phyloP scores from a whole-genome alignment of 495 filamentous ascomycete species.

The Hypoxylon fragiforme region DNA sequence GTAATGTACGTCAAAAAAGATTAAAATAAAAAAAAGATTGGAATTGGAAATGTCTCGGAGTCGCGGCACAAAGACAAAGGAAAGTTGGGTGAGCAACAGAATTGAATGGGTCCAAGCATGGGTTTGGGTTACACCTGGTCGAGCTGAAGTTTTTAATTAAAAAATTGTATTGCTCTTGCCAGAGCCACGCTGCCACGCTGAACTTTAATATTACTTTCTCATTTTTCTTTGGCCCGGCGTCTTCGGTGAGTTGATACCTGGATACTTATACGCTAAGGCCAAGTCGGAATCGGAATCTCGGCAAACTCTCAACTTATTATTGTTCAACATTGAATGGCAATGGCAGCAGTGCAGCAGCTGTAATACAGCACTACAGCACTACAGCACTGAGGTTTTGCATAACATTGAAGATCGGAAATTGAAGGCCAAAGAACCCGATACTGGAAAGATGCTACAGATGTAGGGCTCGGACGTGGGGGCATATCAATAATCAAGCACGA shows the following conservation, averaged over 20 bases:
- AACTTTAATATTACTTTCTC: not conserved
- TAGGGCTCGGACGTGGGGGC: not conserved
- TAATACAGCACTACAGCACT: too few species aligned
- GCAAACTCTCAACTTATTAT: too few species aligned
- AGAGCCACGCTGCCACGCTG: conserved; percentile 12
- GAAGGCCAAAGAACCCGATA: not conserved
- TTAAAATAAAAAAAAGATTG: conserved; percentile 8
- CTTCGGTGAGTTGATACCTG: not conserved
- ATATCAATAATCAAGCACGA: not conserved
- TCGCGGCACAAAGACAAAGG: conserved; percentile 6
- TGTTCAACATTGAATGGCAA: too few species aligned
- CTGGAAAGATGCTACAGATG: not conserved
- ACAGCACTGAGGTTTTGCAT: conserved; percentile 3
- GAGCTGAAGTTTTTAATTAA: conserved; percentile 27
- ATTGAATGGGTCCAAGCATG: not conserved
- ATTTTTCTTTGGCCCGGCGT: not conserved
- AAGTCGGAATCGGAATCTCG: conserved; percentile 17
- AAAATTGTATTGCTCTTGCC: conserved; percentile 13
- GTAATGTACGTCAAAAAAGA: conserved; percentile 3
- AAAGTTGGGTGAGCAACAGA: too few species aligned
- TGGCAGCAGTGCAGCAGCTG: too few species aligned
- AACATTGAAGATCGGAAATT: conserved; percentile 12
- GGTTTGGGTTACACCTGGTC: conserved; percentile 10
- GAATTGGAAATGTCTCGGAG: conserved; percentile 17
- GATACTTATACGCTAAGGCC: not conserved